Percentiles rank a stretch among this genome's conserved stretches.
phyloP scores from a whole-genome alignment of 1,284 basidiomycete genomes.

The Anthracocystis setariae region DNA sequence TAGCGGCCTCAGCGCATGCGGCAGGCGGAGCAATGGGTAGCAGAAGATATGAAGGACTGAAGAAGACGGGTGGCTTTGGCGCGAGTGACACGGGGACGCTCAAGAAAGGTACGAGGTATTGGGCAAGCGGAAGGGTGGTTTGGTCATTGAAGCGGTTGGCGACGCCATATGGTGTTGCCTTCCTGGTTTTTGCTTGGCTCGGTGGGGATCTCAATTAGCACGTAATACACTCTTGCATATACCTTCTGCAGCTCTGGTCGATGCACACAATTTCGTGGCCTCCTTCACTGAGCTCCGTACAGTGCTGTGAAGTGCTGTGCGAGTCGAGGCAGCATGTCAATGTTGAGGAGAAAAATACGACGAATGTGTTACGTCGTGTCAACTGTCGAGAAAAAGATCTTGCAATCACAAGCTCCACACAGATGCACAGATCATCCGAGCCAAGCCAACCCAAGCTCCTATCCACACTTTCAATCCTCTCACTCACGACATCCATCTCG shows the following conservation, averaged over 20 bases:
- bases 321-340: too few species aligned
- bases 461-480: background rate
- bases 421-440: constrained; percentile 27
- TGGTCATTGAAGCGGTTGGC: constrained; percentile 55
- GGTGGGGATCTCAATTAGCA: constrained; percentile 58
- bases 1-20: background rate
- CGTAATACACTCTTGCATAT: background rate
- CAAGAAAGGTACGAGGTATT: constrained; percentile 40
- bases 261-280: background rate
- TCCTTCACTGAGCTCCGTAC: background rate
- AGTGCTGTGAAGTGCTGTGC: too few species aligned
- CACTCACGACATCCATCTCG: constrained; percentile 24
- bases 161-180: constrained; percentile 64
- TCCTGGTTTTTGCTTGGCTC: constrained; percentile 65
- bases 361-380: background rate
- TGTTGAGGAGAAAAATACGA: background rate
- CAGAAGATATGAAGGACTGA: background rate
- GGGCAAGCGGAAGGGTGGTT: constrained; percentile 52
- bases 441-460: too few species aligned
- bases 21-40: background rate
- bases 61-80: constrained; percentile 18
- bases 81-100: constrained; percentile 27
- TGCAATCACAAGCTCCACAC: constrained; percentile 12
- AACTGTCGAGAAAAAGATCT: background rate
- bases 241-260: background rate